Evolutionary conservation across 345 rosid species (phyloP), one percentile per base, ranked within the genome.

Genomic region (Boechera retrofracta): DNA sequence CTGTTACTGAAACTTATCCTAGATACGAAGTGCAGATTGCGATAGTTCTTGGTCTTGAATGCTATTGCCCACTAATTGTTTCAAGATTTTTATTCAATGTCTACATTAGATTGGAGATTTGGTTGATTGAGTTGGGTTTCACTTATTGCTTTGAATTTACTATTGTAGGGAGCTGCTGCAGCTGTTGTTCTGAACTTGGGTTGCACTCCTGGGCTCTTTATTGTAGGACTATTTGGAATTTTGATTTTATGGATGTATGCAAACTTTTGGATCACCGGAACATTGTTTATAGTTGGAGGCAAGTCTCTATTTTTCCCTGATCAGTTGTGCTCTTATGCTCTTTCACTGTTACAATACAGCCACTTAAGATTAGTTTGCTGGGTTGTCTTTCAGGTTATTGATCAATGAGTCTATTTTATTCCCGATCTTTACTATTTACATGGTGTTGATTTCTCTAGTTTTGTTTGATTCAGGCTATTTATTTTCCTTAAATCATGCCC

Each of bases 181-280:
- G 92, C 89, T 81, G 90, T 94, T 63, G 82, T 95, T 82, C 86
- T 71, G 75, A 87, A 87, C 78, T 79, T 93, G 83, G 98, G 97
- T 65, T 93, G 87, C 84, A 95, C 96, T 80, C 96, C 99, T 71
- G 99, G 99, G 26, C 90, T 95, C 73, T 95, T 89, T 80, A 91
- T 95, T 28, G 94, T 87, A 38, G 99, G 99, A 29, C 74, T 91
- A 32, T 91, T 89, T 79, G 89, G 91, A 31, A 95, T 93, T 80
- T 82, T 93, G 82, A 81, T 91, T 76, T 80, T 95, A 57, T 93
- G 99, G 99, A 92, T 92, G 98, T 89, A 83, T 76, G 99, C 99
- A 76, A 95, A 91, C 91, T 91, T 93, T 80, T 95, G 97, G 98
- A 93, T 95, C 82, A 87, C 97, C 3, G 98, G 98, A 76, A 83